Evolutionary conservation across 1,284 basidiomycete species (phyloP), one percentile per base, ranked within the genome.

Genomic region (Papiliotrema fonsecae): DNA sequence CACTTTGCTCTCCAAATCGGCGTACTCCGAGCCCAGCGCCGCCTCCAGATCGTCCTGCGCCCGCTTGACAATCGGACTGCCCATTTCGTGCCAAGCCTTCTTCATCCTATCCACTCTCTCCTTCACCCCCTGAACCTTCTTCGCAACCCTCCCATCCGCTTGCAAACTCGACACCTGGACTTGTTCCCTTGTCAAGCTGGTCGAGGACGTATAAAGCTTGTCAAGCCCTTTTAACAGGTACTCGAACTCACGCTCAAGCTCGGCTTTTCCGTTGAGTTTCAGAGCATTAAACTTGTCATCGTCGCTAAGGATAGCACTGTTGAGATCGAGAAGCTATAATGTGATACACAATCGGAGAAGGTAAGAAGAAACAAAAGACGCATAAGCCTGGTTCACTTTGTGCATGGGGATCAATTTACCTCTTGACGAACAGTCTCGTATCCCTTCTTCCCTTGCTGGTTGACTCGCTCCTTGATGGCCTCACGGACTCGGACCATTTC

Each of bases 221-320:
- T 72, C 66, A n/a, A 72, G 58, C 14, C 68, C 70, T 19, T 47
- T 50, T 22, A 67, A 27, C 51, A 69, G 50, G 50, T 67, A 66
- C 22, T 61, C 57, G 42, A 64, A 61, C 42, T 70, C 67, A 31
- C 62, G 56, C 13, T 63, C 61, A 16, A 72, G 46, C 43, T 62
- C 62, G 18, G 55, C 41, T 24, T 43, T 47, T 32, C 57, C 52
- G 32, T 57, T 59, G 4, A 43, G 42, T 30, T 39, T 27, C 35
- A 65, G 42, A 39, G 61, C 51, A n/a, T 58, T 57, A 27, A 65
- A 41, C 18, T 57, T 49, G 16, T 53, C 36, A 6, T 39, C 46
- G 25, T 44, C 48, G 5, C 34, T 18, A 4, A 51, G 24, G 39
- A 51, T 42, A 19, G n/a, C 24, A 2, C 39, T 44, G 31, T 59